Conservation (phyloP, 2,329 filamentous ascomycete genomes). For the Hypoxylon rubiginosum region DNA sequence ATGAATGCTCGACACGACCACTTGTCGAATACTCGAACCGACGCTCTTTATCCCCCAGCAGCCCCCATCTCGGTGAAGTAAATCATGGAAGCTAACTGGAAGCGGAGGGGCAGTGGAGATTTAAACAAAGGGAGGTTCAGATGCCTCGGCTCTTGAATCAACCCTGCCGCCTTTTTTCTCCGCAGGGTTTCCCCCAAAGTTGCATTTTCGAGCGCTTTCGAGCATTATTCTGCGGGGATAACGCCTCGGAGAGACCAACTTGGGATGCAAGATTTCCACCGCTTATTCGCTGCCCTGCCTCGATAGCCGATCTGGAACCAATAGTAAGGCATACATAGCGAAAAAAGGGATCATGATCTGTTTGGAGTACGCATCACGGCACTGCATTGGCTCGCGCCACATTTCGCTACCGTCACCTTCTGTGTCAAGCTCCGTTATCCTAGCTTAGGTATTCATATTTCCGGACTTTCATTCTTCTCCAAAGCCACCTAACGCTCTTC, state of each 20-base stretch:
- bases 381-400: constrained; percentile 6
- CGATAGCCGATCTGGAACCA: constrained; percentile 12
- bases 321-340: constrained; percentile 28
- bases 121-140: background rate
- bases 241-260: background rate
- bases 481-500: background rate
- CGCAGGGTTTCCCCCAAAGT: background rate
- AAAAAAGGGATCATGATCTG: constrained; percentile 13
- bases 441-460: background rate
- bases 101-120: background rate
- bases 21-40: too few species aligned
- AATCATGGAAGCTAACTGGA: too few species aligned
- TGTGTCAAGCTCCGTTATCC: background rate
- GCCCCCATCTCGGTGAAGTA: too few species aligned
- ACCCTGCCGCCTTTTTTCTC: constrained; percentile 4
- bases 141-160: constrained; percentile 16
- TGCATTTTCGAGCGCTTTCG: too few species aligned
- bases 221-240: constrained; percentile 22
- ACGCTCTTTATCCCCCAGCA: too few species aligned
- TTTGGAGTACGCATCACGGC: constrained; percentile 10
- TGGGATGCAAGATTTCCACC: background rate
- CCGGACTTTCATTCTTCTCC: background rate
- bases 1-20: too few species aligned
- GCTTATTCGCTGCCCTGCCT: constrained; percentile 14
- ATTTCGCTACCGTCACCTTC: constrained; percentile 17